Conservation (phyloP, 2,329 filamentous ascomycete genomes). For the Penicillium sp. region DNA sequence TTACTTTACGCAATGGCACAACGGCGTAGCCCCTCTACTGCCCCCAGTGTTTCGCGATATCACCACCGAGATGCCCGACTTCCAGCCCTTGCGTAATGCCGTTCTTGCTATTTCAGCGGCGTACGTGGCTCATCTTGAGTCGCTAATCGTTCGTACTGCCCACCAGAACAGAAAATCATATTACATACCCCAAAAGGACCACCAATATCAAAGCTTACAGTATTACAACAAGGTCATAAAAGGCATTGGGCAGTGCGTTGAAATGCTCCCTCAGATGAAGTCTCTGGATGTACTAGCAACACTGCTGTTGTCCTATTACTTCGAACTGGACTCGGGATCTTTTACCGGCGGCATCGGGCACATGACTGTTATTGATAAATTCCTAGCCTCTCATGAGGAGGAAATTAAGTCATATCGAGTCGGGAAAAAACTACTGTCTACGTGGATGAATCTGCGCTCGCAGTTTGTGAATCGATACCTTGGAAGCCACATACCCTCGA, state of each 20-base stretch:
- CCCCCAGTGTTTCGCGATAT: constrained; percentile 4
- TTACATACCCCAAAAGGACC: constrained; percentile 9
- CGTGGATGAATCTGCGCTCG: constrained; percentile 9
- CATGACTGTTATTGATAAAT: constrained; percentile 10
- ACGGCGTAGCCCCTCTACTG: constrained; percentile 1
- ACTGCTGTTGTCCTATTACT: constrained; percentile 9
- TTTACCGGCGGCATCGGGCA: constrained; percentile 9
- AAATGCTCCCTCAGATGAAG: neutral
- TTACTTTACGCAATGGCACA: constrained; percentile 9
- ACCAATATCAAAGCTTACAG: constrained; percentile 10
- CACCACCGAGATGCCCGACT: constrained; percentile 7
- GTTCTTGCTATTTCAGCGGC: constrained; percentile 4
- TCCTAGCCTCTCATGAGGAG: neutral
- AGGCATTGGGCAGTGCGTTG: constrained; percentile 4
- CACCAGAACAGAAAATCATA: constrained; percentile 3
- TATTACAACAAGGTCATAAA: constrained; percentile 9
- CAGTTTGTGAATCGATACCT: constrained; percentile 10
- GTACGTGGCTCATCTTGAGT: constrained; percentile 6
- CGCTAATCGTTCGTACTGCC: constrained; percentile 1
- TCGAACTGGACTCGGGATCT: constrained; percentile 8
- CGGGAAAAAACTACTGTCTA: constrained; percentile 4
- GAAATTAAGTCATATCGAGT: constrained; percentile 1
- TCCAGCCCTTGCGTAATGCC: constrained; percentile 2
- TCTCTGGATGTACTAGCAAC: constrained; percentile 5
- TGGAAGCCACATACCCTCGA: constrained; percentile 1